phyloP scores from a whole-genome alignment of 176 grass and related monocot species.

The Saccharum officinarum region DNA sequence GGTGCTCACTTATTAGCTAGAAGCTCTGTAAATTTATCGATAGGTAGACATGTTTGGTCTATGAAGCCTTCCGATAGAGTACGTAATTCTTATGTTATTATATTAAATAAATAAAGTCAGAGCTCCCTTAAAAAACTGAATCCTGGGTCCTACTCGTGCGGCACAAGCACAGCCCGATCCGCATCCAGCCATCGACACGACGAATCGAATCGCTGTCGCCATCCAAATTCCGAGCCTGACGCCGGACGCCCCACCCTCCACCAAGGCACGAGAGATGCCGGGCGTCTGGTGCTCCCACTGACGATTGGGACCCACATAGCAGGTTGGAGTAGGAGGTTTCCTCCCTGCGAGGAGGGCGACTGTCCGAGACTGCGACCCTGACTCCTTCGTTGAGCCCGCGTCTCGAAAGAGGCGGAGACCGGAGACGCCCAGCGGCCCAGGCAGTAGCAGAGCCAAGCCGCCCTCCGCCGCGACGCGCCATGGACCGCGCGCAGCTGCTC shows the following conservation, averaged over 20 bases:
- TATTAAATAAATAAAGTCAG: no score
- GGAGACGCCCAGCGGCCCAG: background rate
- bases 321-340: background rate
- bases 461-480: slow-evolving; percentile 9
- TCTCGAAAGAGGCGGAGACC: background rate
- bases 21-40: no score
- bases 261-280: background rate
- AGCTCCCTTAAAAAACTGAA: no score
- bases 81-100: no score
- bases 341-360: background rate
- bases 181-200: background rate
- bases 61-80: no score
- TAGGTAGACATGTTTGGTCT: no score
- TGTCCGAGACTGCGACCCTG: background rate
- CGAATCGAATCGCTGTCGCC: background rate
- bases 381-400: background rate
- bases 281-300: background rate
- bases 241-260: background rate
- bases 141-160: background rate
- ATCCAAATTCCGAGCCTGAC: background rate
- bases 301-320: background rate
- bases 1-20: no score
- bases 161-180: background rate
- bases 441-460: background rate
- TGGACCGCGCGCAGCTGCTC: slow-evolving; percentile 90